phyloP scores from a whole-genome alignment of 306 rosid genomes.

The Glycine tomentella region DNA sequence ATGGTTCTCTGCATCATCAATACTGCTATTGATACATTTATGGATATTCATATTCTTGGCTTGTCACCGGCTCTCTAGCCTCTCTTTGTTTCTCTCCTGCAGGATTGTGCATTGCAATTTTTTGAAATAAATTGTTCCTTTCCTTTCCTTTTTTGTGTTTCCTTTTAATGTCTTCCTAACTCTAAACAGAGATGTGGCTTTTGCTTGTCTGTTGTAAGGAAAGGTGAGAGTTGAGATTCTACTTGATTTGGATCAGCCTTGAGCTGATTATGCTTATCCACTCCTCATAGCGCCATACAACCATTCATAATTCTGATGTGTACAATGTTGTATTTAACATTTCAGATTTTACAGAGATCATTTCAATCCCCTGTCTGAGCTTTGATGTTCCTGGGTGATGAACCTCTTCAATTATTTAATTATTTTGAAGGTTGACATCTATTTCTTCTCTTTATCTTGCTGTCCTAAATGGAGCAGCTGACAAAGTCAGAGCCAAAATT shows the following conservation, averaged over 20 bases:
- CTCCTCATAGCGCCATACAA: not conserved
- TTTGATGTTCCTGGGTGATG: not conserved
- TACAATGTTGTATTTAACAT: not conserved
- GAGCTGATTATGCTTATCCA: not conserved
- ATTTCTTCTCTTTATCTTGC: slow-evolving; percentile 4
- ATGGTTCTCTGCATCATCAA: too few relatives aligned
- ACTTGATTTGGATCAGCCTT: not conserved
- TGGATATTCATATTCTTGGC: not conserved
- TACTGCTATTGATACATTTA: too few relatives aligned
- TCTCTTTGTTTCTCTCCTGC: not conserved
- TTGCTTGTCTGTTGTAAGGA: not conserved
- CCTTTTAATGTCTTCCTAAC: not conserved
- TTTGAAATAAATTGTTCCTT: not conserved
- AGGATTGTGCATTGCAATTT: not conserved
- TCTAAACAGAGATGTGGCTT: not conserved
- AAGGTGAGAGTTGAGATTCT: slow-evolving; percentile 5
- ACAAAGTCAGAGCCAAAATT: not conserved
- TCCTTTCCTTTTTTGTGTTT: not conserved
- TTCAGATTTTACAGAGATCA: not conserved
- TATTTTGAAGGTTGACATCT: slow-evolving; percentile 2
- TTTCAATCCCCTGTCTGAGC: not conserved
- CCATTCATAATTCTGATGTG: not conserved
- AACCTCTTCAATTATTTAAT: not conserved
- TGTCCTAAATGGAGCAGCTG: slow-evolving; percentile 1
- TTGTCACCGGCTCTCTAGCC: not conserved